These are phyloP conservation scores for Suillus sp. DNA, from an alignment of 768 basidiomycete species.

Conservation along the genomic window DNA sequence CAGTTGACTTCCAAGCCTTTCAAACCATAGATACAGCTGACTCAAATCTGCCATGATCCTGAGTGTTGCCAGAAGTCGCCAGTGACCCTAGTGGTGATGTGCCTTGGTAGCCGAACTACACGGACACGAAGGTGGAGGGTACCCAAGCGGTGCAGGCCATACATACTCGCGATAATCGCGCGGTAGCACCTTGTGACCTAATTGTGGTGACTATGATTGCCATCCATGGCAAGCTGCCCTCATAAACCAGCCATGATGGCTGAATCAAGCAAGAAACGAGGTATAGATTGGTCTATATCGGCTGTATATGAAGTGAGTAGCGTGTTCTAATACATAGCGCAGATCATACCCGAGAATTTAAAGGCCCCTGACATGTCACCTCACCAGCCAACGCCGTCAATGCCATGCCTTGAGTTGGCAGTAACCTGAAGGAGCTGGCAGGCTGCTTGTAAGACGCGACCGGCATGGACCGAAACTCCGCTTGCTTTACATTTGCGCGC, in stretches of 20 bases:
- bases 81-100: not conserved
- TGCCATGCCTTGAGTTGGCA: conserved; percentile 7
- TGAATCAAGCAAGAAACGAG: conserved; percentile 9
- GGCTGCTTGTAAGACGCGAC: conserved; percentile 5
- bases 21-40: not conserved
- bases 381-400: not conserved
- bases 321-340: not conserved
- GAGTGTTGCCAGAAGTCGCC: not conserved
- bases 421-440: not conserved
- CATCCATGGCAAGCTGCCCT: conserved; percentile 1
- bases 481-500: conserved; percentile 25
- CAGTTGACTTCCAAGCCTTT: too few relatives aligned
- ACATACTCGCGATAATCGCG: not conserved
- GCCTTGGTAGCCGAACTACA: not conserved
- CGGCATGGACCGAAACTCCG: conserved; percentile 42
- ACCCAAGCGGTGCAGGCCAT: not conserved
- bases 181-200: not conserved
- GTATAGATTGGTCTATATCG: conserved; percentile 1
- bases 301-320: not conserved
- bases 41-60: not conserved
- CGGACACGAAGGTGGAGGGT: not conserved
- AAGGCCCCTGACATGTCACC: not conserved
- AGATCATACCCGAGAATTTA: not conserved
- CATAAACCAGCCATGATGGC: conserved; percentile 3
- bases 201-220: not conserved